phyloP scores from a whole-genome alignment of 139 green algal species.

The Coelastrella sp. region DNA sequence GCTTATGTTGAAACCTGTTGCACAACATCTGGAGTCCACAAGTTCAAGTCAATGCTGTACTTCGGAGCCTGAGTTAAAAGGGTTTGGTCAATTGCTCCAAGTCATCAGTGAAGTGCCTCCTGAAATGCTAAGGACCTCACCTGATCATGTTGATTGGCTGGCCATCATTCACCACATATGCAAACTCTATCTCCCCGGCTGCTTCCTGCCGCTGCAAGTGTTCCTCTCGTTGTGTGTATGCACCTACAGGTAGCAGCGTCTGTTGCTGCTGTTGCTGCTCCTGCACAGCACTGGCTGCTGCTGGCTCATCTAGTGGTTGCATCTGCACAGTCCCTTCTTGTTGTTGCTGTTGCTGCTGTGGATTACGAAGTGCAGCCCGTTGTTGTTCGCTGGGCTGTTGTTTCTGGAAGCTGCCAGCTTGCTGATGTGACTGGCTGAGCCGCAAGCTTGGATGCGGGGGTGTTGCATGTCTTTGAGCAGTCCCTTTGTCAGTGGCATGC shows the following conservation, averaged over 20 bases:
- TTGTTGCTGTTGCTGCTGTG: conserved; percentile 19
- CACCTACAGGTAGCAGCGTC: conserved; percentile 25
- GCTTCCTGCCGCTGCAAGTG: conserved; percentile 69
- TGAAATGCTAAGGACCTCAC: conserved; percentile 19
- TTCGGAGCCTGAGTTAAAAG: too few species aligned
- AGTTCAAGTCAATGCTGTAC: too few species aligned
- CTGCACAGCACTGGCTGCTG: neutral
- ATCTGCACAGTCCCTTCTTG: neutral
- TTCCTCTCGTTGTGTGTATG: conserved; percentile 73
- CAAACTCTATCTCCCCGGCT: conserved; percentile 75
- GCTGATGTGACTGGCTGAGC: neutral
- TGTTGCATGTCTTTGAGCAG: neutral
- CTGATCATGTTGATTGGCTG: conserved; percentile 61
- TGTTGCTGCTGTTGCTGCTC: conserved; percentile 36
- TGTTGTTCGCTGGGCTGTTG: neutral
- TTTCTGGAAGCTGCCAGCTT: neutral
- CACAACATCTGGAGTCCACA: too few species aligned
- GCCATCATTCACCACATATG: conserved; percentile 78
- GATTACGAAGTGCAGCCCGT: neutral
- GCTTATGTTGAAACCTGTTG: too few species aligned
- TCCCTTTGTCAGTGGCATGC: too few species aligned
- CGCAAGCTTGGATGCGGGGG: neutral
- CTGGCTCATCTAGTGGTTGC: neutral
- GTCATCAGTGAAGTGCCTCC: neutral
- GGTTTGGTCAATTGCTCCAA: too few species aligned